These are phyloP conservation scores for Allodekkera sacchari DNA, from an alignment of 805 yeast genomes.

Conservation along the genomic window DNA sequence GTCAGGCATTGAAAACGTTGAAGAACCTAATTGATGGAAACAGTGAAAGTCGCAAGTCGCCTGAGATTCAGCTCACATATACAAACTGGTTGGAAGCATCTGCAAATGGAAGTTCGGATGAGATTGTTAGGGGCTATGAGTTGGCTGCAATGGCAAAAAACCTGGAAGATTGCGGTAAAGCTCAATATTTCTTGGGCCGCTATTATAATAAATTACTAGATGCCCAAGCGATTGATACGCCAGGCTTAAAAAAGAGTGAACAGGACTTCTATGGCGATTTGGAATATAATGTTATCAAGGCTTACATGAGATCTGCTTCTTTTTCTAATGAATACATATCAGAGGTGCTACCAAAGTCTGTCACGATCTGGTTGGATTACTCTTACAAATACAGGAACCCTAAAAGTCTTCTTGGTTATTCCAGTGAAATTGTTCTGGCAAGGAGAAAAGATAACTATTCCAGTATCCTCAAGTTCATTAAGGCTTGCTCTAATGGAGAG, in stretches of 20 bases:
- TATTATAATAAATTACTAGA: constrained; percentile 75
- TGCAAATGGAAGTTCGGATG: constrained; percentile 70
- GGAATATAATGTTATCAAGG: constrained; percentile 46
- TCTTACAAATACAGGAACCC: constrained; percentile 30
- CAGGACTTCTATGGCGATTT: constrained; percentile 37
- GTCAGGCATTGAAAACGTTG: constrained; percentile 69
- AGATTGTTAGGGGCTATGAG: constrained; percentile 61
- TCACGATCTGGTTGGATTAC: constrained; percentile 87
- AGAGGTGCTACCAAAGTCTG: constrained; percentile 84
- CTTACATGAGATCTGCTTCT: constrained; percentile 51
- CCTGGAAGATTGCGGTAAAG: constrained; percentile 52
- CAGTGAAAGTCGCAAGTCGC: constrained; percentile 10
- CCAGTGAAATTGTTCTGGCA: constrained; percentile 16
- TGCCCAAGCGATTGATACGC: constrained; percentile 33
- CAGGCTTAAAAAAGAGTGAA: constrained; percentile 20
- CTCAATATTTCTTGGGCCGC: constrained; percentile 71
- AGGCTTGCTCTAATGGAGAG: constrained; percentile 27
- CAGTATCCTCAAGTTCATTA: constrained; percentile 41
- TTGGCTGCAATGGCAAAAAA: constrained; percentile 33
- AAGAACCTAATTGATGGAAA: constrained; percentile 28
- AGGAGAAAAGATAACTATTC: constrained; percentile 31
- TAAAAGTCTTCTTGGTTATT: constrained; percentile 17
- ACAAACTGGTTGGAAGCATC: constrained; percentile 86
- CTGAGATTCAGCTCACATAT: constrained; percentile 57
- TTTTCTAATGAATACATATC: constrained; percentile 59